phyloP scores from a whole-genome alignment of 2,329 filamentous ascomycete genomes.

The Colletotrichum cereale region DNA sequence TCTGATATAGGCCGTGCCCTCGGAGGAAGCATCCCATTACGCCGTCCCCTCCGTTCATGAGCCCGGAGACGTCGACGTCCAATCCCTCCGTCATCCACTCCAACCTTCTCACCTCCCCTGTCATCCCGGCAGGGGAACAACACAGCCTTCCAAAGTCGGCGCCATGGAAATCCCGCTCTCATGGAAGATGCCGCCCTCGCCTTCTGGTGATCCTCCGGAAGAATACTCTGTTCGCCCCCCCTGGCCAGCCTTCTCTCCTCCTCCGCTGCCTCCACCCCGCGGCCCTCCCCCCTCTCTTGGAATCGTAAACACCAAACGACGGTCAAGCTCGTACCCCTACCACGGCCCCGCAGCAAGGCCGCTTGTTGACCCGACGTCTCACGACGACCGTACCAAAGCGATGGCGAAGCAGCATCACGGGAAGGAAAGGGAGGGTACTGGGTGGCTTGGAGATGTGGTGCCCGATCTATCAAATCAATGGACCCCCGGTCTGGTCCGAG shows the following conservation, averaged over 20 bases:
- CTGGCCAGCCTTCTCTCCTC: background rate
- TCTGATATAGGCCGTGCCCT: slow-evolving; percentile 11
- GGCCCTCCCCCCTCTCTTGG: slow-evolving; percentile 24
- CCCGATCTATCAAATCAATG: slow-evolving; percentile 10
- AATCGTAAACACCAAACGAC: slow-evolving; percentile 39
- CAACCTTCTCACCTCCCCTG: slow-evolving; percentile 10
- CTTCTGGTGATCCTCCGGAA: slow-evolving; percentile 22
- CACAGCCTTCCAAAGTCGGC: slow-evolving; percentile 25
- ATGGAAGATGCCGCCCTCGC: background rate
- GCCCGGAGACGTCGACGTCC: slow-evolving; percentile 21
- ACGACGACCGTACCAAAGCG: slow-evolving; percentile 30
- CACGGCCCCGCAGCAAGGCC: slow-evolving; percentile 28
- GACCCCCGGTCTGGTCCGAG: slow-evolving; percentile 3
- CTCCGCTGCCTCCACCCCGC: slow-evolving; percentile 24
- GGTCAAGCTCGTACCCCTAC: slow-evolving; percentile 38
- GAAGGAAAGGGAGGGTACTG: background rate
- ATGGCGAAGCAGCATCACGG: slow-evolving; percentile 25
- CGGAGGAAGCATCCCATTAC: slow-evolving; percentile 14
- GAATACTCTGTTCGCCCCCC: slow-evolving; percentile 32
- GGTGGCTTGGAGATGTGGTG: slow-evolving; percentile 17
- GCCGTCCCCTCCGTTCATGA: slow-evolving; percentile 26
- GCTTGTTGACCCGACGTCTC: slow-evolving; percentile 35
- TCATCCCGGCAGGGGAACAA: slow-evolving; percentile 17
- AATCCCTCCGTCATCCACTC: slow-evolving; percentile 12
- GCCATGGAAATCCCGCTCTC: slow-evolving; percentile 1